phyloP scores from a whole-genome alignment of 106 monocot genomes.

The Posidonia australis region DNA sequence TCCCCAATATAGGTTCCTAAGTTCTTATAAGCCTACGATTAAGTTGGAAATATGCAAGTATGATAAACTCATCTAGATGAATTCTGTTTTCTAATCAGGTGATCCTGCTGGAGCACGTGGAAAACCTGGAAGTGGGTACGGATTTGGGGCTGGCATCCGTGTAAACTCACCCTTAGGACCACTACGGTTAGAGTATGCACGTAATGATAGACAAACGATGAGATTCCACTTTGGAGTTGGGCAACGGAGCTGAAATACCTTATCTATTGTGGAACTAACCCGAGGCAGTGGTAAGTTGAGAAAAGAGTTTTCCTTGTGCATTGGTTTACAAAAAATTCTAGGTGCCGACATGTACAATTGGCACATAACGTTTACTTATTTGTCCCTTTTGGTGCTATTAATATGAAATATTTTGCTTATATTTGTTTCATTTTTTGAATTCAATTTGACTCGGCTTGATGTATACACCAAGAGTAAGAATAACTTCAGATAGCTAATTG shows the following conservation, averaged over 20 bases:
- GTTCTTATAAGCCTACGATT: too few species aligned
- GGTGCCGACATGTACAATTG: too few species aligned
- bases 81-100: conserved; percentile 33
- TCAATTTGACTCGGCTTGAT: too few species aligned
- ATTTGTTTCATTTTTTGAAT: too few species aligned
- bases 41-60: too few species aligned
- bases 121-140: conserved; percentile 78
- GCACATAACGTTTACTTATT: too few species aligned
- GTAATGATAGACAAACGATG: conserved; percentile 52
- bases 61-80: neutral
- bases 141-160: conserved; percentile 73
- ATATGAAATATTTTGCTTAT: too few species aligned
- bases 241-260: conserved; percentile 39
- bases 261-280: neutral
- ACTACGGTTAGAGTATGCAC: conserved; percentile 70
- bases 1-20: too few species aligned
- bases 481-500: too few species aligned
- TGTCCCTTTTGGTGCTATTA: too few species aligned
- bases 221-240: conserved; percentile 95
- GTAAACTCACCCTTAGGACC: conserved; percentile 88
- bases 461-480: too few species aligned
- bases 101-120: conserved; percentile 91
- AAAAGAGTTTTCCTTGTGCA: neutral
- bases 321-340: too few species aligned
- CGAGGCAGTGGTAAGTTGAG: neutral